Evolutionary conservation across 2,329 filamentous ascomycete genomes (phyloP), one percentile per base, ranked within the genome.

Genomic region (Pyrenochaeta sp.): DNA sequence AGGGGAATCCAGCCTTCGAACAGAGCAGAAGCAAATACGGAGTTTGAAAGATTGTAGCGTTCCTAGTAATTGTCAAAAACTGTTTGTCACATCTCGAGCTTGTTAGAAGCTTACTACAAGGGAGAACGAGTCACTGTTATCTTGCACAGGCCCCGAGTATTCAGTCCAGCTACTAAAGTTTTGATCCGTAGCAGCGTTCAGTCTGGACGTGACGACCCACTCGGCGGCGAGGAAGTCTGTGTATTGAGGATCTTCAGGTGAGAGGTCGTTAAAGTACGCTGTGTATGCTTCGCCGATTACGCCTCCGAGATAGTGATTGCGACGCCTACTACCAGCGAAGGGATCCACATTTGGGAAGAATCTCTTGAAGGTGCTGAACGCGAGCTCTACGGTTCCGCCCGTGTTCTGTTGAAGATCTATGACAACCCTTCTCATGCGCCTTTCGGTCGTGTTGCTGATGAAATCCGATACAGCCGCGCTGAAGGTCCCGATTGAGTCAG

Each of bases 371-470:
- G 60, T 57, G 19, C 58, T 61, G 29, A 61, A 64, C 3, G 60
- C 68, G 2, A 67, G 55, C 6, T 58, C 34, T 1, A 60, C 46
- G 1, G 39, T 43, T 5, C 85, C 85, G 11, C 85, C 85, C 0
- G 68, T 69, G 50, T 88, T 88, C 2, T 71, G 74, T 8, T 79
- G 77, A 3, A 88, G 57, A 51, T 88, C 85, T 44, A 88, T 80
- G 11, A 88, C 70, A 1, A 88, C 68, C 52, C 79, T 81, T 10
- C 70, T 77, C 51, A 81, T 80, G 2, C 74, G 73, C 4, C 68
- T 67, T 1, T 59, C 49, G 21, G 75, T 73, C 7, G 74, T 73
- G 14, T 72, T 65, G 0, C 67, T 61, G 10, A 84, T 66, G 50
- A 83, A 77, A 2, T 71, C 38, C 5, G 66, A 38, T 0, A 65